Evolutionary conservation across 2,329 filamentous ascomycete species (phyloP), one percentile per base, ranked within the genome.

Genomic region (Thyridium curvatum): DNA sequence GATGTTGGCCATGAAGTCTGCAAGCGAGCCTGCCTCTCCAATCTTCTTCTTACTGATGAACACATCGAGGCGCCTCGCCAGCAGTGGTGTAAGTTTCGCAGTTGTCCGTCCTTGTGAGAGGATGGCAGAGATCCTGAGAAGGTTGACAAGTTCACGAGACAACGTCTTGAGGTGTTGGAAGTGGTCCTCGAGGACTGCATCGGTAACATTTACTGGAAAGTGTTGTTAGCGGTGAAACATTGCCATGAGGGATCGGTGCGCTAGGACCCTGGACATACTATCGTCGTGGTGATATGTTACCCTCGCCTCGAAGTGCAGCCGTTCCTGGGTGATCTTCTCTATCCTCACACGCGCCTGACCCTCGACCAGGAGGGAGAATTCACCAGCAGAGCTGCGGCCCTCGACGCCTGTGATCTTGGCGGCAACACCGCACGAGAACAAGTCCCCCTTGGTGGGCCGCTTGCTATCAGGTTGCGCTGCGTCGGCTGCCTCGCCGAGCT

Each of bases 1-100:
- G 17, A 97, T 77, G 56, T 95, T 94, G 30, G 88, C 84, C 88
- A 98, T 96, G 58, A 97, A 97, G 59, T 98, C 93, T 7, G 93
- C 91, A 9, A 98, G 72, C 8, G 80, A 68, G 3, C 91, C 91
- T 2, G 90, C 90, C 49, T 97, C 89, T 32, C 78, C 71, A 37
- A 93, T 60, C 42, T 88, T 82, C 56, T 93, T 94, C 58, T 84
- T 81, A 26, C 81, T 74, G 46, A 98, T 95, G 60, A 88, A 93
- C 38, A 90, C 66, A 54, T 97, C 90, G 32, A 98, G 77, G 38
- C 90, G 79, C 37, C 89, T 79, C 1, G 88, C 88, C 38, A 97
- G 74, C n/a, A 91, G 68, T 1, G 91, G 90, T 4, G 89, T 90
- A 13, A 97, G 66, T 4, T 74, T 73, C 1, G 79, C 73, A 16